These are phyloP conservation scores for Trifolium dubium DNA, from an alignment of 306 rosid species.

Conservation along the genomic window DNA sequence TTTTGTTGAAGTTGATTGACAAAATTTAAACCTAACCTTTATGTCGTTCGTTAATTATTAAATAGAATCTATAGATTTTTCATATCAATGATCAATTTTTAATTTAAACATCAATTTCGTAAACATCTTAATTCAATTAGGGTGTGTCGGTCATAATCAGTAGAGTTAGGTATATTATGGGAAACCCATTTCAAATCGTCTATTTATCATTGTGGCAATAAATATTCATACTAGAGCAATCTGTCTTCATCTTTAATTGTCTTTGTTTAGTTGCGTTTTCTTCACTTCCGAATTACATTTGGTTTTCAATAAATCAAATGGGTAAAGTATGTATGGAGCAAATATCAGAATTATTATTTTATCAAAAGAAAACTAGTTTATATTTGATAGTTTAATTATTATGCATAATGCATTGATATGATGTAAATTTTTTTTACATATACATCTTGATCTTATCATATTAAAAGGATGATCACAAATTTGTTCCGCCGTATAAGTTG, in stretches of 20 bases:
- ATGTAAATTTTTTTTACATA: too few relatives aligned
- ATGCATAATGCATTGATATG: too few relatives aligned
- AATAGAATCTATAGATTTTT: slow-evolving; percentile 14
- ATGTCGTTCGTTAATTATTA: neutral
- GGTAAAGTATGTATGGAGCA: neutral
- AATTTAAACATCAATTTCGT: slow-evolving; percentile 8
- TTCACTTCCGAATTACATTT: slow-evolving; percentile 24
- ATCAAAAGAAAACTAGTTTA: too few relatives aligned
- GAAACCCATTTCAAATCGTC: slow-evolving; percentile 28
- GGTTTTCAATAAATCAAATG: neutral
- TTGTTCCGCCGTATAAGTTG: too few relatives aligned
- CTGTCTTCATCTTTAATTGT: slow-evolving; percentile 20
- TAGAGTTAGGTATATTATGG: slow-evolving; percentile 49
- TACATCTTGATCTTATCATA: too few relatives aligned
- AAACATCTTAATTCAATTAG: neutral
- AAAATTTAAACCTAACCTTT: neutral
- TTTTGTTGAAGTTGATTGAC: neutral
- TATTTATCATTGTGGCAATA: slow-evolving; percentile 26
- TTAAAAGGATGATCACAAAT: too few relatives aligned
- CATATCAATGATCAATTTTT: slow-evolving; percentile 14
- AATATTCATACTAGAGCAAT: neutral
- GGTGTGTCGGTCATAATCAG: slow-evolving; percentile 18
- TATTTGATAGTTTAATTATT: too few relatives aligned
- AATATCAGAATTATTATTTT: too few relatives aligned
- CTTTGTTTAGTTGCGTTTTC: slow-evolving; percentile 28